These are phyloP conservation scores for Colletotrichum lupini DNA, from an alignment of 2,329 filamentous ascomycete species.

Conservation along the genomic window DNA sequence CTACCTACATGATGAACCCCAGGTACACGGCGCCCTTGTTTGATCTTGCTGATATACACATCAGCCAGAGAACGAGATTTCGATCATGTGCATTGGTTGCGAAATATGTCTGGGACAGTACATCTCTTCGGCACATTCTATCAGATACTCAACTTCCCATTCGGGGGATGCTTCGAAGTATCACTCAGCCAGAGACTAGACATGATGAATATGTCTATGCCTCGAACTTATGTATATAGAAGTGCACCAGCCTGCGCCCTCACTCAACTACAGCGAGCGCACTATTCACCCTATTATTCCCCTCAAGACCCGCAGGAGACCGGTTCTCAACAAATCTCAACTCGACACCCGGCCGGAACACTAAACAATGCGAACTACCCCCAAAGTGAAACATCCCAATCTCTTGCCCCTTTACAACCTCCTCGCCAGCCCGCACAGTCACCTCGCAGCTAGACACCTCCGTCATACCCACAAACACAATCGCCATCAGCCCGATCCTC, in stretches of 20 bases:
- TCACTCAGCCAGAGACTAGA: no score
- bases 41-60: accelerated
- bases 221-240: no score
- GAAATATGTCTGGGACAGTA: no score
- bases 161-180: no score
- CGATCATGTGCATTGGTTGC: no score
- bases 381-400: constrained; percentile 85
- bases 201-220: accelerated
- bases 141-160: accelerated
- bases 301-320: background rate
- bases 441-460: constrained; percentile 81
- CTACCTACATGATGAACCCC: background rate
- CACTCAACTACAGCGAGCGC: background rate
- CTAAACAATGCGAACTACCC: constrained; percentile 75
- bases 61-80: no score
- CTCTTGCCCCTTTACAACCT: constrained; percentile 76
- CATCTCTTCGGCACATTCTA: no score
- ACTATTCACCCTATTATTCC: constrained; percentile 16
- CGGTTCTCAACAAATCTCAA: constrained; percentile 42
- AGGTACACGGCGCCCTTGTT: no score
- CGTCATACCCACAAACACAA: constrained; percentile 80
- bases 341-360: constrained; percentile 70
- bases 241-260: accelerated
- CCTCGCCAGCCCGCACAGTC: constrained; percentile 73
- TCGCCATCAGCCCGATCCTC: constrained; percentile 75